phyloP scores from a whole-genome alignment of 306 rosid genomes.

The Lathyrus sativus region DNA sequence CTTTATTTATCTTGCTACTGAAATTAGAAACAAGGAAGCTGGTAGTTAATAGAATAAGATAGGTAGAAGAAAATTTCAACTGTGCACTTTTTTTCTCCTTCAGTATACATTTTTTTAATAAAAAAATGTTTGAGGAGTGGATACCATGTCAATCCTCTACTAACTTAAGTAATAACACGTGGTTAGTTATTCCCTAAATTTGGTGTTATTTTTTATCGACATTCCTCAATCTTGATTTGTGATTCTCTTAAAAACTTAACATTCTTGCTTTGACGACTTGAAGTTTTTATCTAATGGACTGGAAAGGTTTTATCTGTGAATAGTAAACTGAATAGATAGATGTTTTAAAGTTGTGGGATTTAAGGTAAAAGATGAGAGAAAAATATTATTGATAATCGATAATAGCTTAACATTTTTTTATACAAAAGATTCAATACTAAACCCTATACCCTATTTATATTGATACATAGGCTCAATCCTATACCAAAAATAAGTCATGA shows the following conservation, averaged over 20 bases:
- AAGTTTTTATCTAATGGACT: background rate
- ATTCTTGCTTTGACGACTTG: background rate
- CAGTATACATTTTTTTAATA: background rate
- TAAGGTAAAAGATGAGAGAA: too few species aligned
- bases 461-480: too few species aligned
- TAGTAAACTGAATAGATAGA: conserved; percentile 16
- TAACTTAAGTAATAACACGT: background rate
- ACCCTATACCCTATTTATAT: too few species aligned
- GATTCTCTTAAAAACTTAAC: background rate
- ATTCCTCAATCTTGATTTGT: background rate
- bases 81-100: background rate
- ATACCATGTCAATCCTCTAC: background rate
- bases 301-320: background rate
- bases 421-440: too few species aligned
- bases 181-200: background rate
- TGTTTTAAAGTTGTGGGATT: too few species aligned
- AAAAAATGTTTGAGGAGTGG: background rate
- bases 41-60: background rate
- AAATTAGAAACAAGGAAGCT: conserved; percentile 15
- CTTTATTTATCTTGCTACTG: conserved; percentile 10
- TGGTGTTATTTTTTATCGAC: background rate
- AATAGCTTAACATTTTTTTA: too few species aligned
- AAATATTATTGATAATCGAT: too few species aligned
- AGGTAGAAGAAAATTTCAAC: background rate
- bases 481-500: too few species aligned